Evolutionary conservation across 495 filamentous ascomycete species (phyloP).

Genomic region (Xylaria sp.): DNA sequence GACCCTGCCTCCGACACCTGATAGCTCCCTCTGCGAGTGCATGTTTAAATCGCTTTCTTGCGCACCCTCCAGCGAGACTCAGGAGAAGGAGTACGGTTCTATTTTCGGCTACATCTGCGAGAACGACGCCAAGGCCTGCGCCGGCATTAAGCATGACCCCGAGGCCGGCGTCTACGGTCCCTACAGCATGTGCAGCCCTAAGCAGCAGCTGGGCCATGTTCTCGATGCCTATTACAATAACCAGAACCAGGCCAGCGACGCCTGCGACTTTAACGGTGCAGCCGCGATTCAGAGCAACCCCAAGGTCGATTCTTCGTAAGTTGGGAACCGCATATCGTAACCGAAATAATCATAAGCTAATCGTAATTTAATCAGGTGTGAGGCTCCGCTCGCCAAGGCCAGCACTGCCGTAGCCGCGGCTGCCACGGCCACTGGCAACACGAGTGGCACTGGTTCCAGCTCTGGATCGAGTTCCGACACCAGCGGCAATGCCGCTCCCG

Average conservation of each 20-base stretch:
- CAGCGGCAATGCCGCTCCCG: constrained; percentile 42
- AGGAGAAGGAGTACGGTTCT: constrained; percentile 59
- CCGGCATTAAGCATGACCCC: constrained; percentile 73
- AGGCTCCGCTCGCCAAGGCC: constrained; percentile 51
- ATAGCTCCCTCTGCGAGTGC: constrained; percentile 78
- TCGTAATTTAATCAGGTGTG: constrained; percentile 23
- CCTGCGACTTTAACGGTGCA: constrained; percentile 80
- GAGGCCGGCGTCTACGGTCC: constrained; percentile 81
- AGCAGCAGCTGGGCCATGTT: constrained; percentile 79
- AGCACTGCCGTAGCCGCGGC: constrained; percentile 51
- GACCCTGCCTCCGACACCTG: constrained; percentile 79
- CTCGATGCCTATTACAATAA: constrained; percentile 80
- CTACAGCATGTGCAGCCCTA: constrained; percentile 85
- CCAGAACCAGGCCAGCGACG: constrained; percentile 60
- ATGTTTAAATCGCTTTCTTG: constrained; percentile 77
- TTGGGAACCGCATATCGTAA: not conserved
- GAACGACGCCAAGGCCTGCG: constrained; percentile 60
- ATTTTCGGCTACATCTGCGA: constrained; percentile 81
- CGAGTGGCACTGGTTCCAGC: constrained; percentile 42
- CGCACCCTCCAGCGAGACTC: constrained; percentile 60
- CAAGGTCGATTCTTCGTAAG: constrained; percentile 35
- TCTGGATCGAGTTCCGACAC: constrained; percentile 13
- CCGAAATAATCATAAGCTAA: constrained; percentile 12
- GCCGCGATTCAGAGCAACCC: constrained; percentile 58
- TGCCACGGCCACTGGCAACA: constrained; percentile 53